Evolutionary conservation across 2,329 filamentous ascomycete species (phyloP).

Genomic region (Gnomoniopsis smithogilvyi): DNA sequence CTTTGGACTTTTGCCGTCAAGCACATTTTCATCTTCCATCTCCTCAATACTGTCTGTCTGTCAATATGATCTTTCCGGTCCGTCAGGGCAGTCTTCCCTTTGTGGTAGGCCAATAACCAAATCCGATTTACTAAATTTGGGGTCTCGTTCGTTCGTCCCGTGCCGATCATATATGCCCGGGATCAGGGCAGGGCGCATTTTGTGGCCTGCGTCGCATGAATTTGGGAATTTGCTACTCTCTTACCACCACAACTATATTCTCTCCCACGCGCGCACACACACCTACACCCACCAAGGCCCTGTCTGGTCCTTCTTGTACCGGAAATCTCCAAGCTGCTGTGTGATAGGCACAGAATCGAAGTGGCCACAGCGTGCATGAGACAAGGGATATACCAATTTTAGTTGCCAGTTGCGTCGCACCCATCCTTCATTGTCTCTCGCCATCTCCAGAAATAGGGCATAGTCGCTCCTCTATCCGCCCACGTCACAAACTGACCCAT

Average conservation of each 20-base stretch:
- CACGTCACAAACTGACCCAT: slow-evolving; percentile 8
- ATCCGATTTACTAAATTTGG: neutral
- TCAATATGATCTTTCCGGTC: too few species aligned
- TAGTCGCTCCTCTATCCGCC: slow-evolving; percentile 4
- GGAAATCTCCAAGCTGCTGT: neutral
- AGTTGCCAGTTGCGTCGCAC: slow-evolving; percentile 3
- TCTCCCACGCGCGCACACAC: neutral
- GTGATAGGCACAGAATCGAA: neutral
- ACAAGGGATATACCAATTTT: neutral
- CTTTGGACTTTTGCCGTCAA: too few species aligned
- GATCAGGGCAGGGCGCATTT: slow-evolving; percentile 14
- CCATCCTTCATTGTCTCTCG: neutral
- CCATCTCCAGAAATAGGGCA: slow-evolving; percentile 7
- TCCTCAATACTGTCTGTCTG: too few species aligned
- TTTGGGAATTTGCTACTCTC: neutral
- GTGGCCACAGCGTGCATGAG: neutral
- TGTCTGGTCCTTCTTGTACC: neutral
- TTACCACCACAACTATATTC: neutral
- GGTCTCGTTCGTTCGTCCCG: neutral
- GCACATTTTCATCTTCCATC: too few species aligned
- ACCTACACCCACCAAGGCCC: neutral
- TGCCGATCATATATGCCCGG: neutral
- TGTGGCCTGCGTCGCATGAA: slow-evolving; percentile 8
- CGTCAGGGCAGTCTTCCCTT: too few species aligned
- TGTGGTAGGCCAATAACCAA: too few species aligned